phyloP scores from a whole-genome alignment of 73 alveolate genomes.

The Paramecium tetraurelia region DNA sequence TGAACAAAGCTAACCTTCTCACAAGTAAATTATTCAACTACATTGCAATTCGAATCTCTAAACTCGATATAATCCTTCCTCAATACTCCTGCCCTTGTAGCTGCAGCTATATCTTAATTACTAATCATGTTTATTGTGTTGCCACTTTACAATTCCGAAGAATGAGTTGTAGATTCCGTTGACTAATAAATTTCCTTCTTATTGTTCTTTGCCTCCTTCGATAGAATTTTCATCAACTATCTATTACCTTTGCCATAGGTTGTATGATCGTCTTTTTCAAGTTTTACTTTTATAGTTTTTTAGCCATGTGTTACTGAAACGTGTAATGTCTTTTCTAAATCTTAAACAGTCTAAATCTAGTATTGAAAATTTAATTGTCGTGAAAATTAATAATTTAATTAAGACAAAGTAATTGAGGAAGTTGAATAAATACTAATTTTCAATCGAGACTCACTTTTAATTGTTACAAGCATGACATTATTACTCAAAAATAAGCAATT shows the following conservation, averaged over 20 bases:
- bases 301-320: not conserved
- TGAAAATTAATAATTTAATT: not conserved
- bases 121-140: conserved; percentile 24
- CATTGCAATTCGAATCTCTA: not conserved
- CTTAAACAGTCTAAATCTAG: not conserved
- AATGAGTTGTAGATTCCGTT: not conserved
- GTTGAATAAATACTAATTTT: not conserved
- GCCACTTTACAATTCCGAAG: not conserved
- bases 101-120: not conserved
- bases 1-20: not conserved
- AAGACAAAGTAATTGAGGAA: not conserved
- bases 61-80: not conserved
- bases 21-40: not conserved
- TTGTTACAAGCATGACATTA: not conserved
- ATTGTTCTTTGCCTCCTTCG: not conserved
- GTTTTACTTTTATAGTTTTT: not conserved
- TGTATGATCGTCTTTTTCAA: not conserved
- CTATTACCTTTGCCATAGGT: not conserved
- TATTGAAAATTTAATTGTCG: not conserved
- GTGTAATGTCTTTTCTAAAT: not conserved
- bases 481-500: not conserved
- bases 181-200: not conserved
- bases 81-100: not conserved
- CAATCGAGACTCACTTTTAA: not conserved
- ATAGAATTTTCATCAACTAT: not conserved